A percentile compares a stretch with the other conserved stretches of the same genome.
phyloP scores from a whole-genome alignment of 441 rosid genomes.

The Sinapis alba region DNA sequence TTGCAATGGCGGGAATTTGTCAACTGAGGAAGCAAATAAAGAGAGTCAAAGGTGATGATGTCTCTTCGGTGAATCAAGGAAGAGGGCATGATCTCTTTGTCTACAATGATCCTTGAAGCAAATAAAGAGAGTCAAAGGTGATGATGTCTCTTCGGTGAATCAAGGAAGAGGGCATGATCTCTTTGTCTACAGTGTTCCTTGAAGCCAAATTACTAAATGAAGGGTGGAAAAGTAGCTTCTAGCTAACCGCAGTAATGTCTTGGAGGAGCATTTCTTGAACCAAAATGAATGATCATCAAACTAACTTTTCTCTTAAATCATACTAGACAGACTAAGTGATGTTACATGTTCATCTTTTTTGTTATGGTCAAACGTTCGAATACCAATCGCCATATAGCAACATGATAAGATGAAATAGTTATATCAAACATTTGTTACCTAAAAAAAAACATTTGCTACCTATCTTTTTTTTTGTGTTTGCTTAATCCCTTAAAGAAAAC shows the following conservation, averaged over 20 bases:
- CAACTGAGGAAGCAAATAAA: slow-evolving; percentile 22
- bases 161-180: not conserved
- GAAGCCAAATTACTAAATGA: not conserved
- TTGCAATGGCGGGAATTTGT: slow-evolving; percentile 5
- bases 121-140: no score
- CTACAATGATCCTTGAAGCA: slow-evolving; percentile 4
- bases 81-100: slow-evolving; percentile 2
- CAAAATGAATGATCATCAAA: not conserved
- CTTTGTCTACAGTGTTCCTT: slow-evolving; percentile 4
- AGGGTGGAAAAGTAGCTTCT: not conserved
- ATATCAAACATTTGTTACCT: no score
- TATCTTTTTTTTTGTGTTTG: not conserved
- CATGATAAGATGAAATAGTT: no score
- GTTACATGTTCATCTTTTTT: not conserved
- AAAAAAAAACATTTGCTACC: no score
- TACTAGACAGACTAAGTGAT: not conserved
- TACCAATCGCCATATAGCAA: no score
- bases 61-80: not conserved
- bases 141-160: not conserved
- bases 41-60: slow-evolving; percentile 10
- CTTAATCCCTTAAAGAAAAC: not conserved
- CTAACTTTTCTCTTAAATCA: not conserved
- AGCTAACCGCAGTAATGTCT: not conserved
- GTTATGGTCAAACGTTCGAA: not conserved
- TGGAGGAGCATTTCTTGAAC: not conserved